Base-by-base conservation (phyloP, 2,329 filamentous ascomycete genomes). In the Neonectria faginata region DNA sequence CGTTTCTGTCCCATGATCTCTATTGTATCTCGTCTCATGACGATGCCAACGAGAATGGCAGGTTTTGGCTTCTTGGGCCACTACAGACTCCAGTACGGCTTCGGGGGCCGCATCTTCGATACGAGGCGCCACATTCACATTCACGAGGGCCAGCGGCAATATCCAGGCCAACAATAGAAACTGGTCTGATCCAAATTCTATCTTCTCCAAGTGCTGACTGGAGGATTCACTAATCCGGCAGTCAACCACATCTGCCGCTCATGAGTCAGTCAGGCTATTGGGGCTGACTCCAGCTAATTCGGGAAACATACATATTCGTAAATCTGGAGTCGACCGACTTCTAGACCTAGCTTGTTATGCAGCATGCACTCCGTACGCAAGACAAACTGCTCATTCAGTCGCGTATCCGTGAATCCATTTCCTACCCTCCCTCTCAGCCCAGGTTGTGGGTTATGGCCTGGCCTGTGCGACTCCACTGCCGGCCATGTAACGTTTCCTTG, bases 401-500 rank as follows among this genome's bases (percentile, higher is more conserved):
- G 6, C 5, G 36, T 39, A 39, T n/a, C 36, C 33, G 14, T 16
- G 33, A 7, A 36, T 36, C 33, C 33, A 18, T 31, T 16, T 18
- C 57, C 50, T 36, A 18, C 29, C 57, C 50, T 36, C 57, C 50
- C 44, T 44, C 27, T 54, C 31, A 44, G 52, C 57, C 57, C 31
- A 18, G 42, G 36, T n/a, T 50, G 44, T 47, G 47, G 56, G 45
- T 39, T 36, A 27, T 18, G 45, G 33, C 25, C 22, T 27, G 45
- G 25, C 47, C 56, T 31, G 56, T 59, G 56, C 56, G 25, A 31
- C 33, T 33, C 36, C 47, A 25, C 48, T 51, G 48, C 31, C 39
- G 47, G 18, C 22, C 39, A 62, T 62, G 60, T 62, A 62, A 62
- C 60, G 60, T 62, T 57, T 52, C 60, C 25, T 62, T 57, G 45